These are phyloP conservation scores for Cladorrhinum samala DNA, from an alignment of 495 filamentous ascomycete species.

Conservation along the genomic window DNA sequence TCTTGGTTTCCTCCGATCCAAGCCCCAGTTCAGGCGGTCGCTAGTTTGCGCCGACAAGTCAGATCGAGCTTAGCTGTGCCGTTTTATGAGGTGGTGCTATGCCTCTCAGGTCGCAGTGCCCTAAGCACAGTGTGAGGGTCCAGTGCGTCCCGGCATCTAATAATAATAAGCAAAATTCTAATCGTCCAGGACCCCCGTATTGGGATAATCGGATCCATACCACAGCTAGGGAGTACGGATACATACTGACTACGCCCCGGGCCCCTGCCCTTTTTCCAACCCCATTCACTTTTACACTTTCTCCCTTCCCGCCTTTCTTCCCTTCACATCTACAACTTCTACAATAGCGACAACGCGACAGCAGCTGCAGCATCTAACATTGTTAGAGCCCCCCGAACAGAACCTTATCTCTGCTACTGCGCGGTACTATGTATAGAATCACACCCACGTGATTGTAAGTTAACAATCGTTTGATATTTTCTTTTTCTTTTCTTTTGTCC, in stretches of 20 bases:
- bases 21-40: slow-evolving; percentile 7
- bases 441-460: no score
- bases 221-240: no score
- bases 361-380: not conserved
- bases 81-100: not conserved
- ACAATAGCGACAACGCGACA: not conserved
- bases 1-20: slow-evolving; percentile 1
- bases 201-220: not conserved
- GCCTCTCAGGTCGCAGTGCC: not conserved
- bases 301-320: not conserved
- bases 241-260: no score
- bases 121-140: not conserved
- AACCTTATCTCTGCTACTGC: no score
- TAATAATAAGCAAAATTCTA: not conserved
- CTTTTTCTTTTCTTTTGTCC: no score
- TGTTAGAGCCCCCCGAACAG: no score
- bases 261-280: no score
- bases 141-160: not conserved
- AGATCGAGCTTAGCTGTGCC: slow-evolving; percentile 8
- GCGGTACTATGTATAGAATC: no score
- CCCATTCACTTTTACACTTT: not conserved
- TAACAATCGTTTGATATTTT: no score
- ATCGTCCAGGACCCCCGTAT: not conserved
- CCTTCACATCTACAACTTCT: not conserved
- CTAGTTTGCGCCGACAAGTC: slow-evolving; percentile 14